Base-by-base conservation (phyloP, 169 alveolate genomes). In the Plasmodium blacklocki region DNA sequence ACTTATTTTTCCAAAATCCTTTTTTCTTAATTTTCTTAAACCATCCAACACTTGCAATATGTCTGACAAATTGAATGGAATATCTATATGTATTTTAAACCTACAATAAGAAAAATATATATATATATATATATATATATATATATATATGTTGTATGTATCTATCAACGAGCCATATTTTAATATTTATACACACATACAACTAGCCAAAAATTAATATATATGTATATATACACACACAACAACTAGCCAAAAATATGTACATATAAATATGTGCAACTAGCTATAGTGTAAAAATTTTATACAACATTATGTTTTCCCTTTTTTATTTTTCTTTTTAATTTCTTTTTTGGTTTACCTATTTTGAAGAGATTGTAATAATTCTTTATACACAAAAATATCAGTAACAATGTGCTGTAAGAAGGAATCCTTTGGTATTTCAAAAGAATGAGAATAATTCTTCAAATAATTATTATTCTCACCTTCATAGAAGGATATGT, bases 331-430 rank as follows among this genome's bases (percentile, higher is more conserved):
- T 50, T 12, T 50, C 15, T 50, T 71, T 3, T 60, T 60, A 18
- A 11, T 72, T 43, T 12, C n/a, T 7, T 18, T 50, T 15, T 21
- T 2, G 18, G 21, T 45, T 14, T 14, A 83, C 91, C 83, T 83
- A 2, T 15, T 8, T 39, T 83, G 91, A n/a, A 68, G 52, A 39
- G 23, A 39, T 1, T 64, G 43, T 32, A 83, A 49, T 29, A 83
- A 58, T 52, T 83, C 85, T 43, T 58, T 83, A 72, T 83, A 83
- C 9, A 54, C 73, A 29, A 54, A 83, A 11, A 83, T 62, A 23
- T 83, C 91, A 18, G 62, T 26, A 54, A 83, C 85, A 4, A 68
- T 49, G 7, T 58, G 15, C 29, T 47, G 43, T 63, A 83, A 56
- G 1, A 2, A 52, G 5, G 32, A 47, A 47, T 60, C 47, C 47